Evolutionary conservation across 2,329 filamentous ascomycete species (phyloP).

Genomic region (Davidsoniella neocaledoniae): DNA sequence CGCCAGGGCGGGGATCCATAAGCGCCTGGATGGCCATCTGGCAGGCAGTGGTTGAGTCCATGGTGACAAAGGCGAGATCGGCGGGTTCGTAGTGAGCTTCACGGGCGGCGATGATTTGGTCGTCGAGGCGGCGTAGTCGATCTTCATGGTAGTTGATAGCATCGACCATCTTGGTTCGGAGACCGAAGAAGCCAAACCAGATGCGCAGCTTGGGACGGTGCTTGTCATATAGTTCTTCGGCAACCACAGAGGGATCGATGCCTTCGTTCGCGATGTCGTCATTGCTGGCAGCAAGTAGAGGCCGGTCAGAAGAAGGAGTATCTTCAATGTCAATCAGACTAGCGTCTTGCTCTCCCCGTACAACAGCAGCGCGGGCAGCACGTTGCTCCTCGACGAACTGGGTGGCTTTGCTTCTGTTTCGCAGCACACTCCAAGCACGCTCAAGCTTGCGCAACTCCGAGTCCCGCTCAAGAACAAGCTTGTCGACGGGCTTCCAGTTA

Average conservation of each 20-base stretch:
- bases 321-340: conserved; percentile 10
- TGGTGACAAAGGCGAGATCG: conserved; percentile 85
- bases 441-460: conserved; percentile 57
- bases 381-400: background rate
- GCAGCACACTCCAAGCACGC: conserved; percentile 62
- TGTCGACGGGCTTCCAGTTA: conserved; percentile 71
- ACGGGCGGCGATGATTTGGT: conserved; percentile 52
- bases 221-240: conserved; percentile 14
- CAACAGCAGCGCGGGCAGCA: background rate
- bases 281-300: background rate
- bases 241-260: background rate
- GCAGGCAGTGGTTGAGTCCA: conserved; percentile 82
- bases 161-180: conserved; percentile 60
- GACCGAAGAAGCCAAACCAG: conserved; percentile 59
- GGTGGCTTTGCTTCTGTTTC: conserved; percentile 33
- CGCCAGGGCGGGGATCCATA: conserved; percentile 75
- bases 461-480: conserved; percentile 51
- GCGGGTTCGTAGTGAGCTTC: conserved; percentile 61
- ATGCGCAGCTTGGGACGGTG: conserved; percentile 52
- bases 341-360: background rate
- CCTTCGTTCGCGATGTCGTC: background rate
- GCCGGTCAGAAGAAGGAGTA: background rate
- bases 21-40: conserved; percentile 96
- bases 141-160: conserved; percentile 92
- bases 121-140: conserved; percentile 61